phyloP scores from a whole-genome alignment of 2,329 filamentous ascomycete genomes.

The Diaporthe sp. region DNA sequence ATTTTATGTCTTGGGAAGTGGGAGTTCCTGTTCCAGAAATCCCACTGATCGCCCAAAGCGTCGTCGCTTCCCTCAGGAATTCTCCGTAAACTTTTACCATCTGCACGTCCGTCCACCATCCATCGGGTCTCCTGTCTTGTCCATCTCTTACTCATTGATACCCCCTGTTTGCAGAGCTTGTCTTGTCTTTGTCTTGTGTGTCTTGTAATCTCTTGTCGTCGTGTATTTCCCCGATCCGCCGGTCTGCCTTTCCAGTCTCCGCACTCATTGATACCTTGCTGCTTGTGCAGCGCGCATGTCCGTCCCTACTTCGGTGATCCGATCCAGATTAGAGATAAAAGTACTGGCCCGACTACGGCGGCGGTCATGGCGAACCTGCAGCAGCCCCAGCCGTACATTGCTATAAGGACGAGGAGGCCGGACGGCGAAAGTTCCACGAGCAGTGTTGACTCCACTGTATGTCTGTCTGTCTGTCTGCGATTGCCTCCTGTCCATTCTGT shows the following conservation, averaged over 20 bases:
- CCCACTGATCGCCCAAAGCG: neutral
- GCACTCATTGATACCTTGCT: conserved; percentile 29
- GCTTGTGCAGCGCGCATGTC: conserved; percentile 14
- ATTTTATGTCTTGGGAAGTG: neutral
- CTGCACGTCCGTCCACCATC: neutral
- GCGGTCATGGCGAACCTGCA: conserved; percentile 49
- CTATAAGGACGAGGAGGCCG: conserved; percentile 61
- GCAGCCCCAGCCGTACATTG: conserved; percentile 59
- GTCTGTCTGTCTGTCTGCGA: conserved; percentile 41
- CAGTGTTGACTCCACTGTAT: conserved; percentile 60
- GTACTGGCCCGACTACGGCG: conserved; percentile 16
- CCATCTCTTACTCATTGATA: conserved; percentile 21
- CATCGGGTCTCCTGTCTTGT: neutral
- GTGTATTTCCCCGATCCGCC: conserved; percentile 2
- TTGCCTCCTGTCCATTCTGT: neutral
- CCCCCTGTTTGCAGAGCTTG: conserved; percentile 4
- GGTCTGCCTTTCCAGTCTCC: conserved; percentile 25
- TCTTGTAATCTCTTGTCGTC: conserved; percentile 8
- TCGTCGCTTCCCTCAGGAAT: neutral
- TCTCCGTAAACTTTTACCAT: conserved; percentile 5
- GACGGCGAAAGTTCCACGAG: conserved; percentile 57
- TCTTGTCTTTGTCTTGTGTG: conserved; percentile 16
- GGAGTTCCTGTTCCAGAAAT: neutral
- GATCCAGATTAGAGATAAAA: conserved; percentile 25
- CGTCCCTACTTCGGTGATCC: conserved; percentile 30